Evolutionary conservation across 2,329 filamentous ascomycete genomes (phyloP).

Genomic region (Phaeosphaeriaceae sp.): DNA sequence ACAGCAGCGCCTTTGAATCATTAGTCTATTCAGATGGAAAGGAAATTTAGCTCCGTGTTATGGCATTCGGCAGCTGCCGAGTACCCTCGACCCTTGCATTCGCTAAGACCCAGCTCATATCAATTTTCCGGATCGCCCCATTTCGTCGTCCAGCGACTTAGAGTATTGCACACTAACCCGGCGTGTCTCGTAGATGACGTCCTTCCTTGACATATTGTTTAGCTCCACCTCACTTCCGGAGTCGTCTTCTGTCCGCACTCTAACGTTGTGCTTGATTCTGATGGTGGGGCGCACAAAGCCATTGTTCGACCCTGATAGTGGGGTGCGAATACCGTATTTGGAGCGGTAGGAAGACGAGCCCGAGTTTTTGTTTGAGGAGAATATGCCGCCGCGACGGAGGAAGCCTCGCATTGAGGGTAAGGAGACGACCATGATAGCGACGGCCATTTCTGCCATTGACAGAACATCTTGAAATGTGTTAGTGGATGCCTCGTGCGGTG

Average conservation of each 20-base stretch:
- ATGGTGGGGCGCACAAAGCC: conserved; percentile 10
- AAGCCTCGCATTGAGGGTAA: conserved; percentile 32
- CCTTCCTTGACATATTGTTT: conserved; percentile 23
- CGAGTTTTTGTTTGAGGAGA: conserved; percentile 24
- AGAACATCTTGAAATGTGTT: conserved; percentile 22
- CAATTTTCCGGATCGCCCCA: conserved; percentile 2
- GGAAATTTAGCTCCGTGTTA: background rate
- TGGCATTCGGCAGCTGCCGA: background rate
- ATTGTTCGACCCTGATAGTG: conserved; percentile 10
- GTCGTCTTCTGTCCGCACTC: conserved; percentile 19
- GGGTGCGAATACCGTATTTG: conserved; percentile 14
- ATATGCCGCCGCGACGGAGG: conserved; percentile 25
- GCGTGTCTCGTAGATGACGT: conserved; percentile 30
- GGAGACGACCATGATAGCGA: conserved; percentile 35
- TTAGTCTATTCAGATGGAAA: background rate
- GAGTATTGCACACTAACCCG: conserved; percentile 30
- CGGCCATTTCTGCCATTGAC: conserved; percentile 35
- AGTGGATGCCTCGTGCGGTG: background rate
- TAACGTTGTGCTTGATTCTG: conserved; percentile 14
- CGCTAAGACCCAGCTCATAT: background rate
- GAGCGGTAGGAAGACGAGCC: conserved; percentile 13
- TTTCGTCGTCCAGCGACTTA: conserved; percentile 12
- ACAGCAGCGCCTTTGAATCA: background rate
- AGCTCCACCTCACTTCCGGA: conserved; percentile 33
- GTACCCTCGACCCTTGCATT: too few relatives aligned